Base-by-base conservation (phyloP, 139 green algal species). In the Parachlorella kessleri region DNA sequence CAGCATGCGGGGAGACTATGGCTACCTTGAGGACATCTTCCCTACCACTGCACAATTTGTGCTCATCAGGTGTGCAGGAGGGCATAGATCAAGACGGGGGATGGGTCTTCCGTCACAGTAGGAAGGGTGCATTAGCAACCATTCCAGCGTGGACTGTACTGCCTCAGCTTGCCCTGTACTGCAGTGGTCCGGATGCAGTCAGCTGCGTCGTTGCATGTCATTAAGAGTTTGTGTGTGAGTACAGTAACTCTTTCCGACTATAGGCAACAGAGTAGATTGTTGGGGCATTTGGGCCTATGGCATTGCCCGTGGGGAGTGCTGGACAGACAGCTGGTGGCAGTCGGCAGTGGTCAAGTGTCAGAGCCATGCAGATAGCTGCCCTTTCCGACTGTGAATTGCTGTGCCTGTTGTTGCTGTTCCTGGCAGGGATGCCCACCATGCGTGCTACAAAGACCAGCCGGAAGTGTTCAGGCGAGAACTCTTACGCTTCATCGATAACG, bases 361-460 rank as follows among this genome's bases (percentile, higher is more conserved):
- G n/a, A n/a, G n/a, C n/a, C n/a, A n/a, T n/a, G n/a, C n/a, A n/a
- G n/a, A n/a, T n/a, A n/a, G n/a, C n/a, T n/a, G n/a, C n/a, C n/a
- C n/a, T n/a, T n/a, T n/a, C n/a, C n/a, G n/a, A n/a, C n/a, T n/a
- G n/a, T n/a, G n/a, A n/a, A n/a, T 18, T 59, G 48, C 48, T 14
- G 48, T 59, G 48, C 14, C 48, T 59, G 48, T 18, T 59, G 14
- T 59, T 59, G 48, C 14, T 14, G 48, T 14, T 59, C n/a, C n/a
- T n/a, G n/a, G 48, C 48, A 59, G 48, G 48, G 14, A 82, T 64
- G 77, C 77, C 2, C 32, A 41, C 28, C 77, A 82, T 33, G 23
- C 77, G 8, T 82, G 77, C 71, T 82, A 82, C 67, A 24, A 77
- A 18, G 77, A 82, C 33, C 9, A 66, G 14, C 63, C 67, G 26